phyloP scores from a whole-genome alignment of 208 protist genomes.

The Trypanosoma lewisi region DNA sequence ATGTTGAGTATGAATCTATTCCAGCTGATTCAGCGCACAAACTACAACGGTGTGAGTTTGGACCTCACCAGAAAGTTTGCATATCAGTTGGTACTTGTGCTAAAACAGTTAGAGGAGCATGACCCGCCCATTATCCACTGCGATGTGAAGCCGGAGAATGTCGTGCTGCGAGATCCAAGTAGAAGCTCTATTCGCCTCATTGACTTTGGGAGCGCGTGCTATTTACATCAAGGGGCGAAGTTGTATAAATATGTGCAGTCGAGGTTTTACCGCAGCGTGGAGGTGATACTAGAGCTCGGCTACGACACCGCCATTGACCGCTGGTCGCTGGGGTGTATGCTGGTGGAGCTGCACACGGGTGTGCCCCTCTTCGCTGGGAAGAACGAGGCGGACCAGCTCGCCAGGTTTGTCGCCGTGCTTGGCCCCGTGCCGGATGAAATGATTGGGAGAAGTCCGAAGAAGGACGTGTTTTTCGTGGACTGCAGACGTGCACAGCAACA shows the following conservation, averaged over 20 bases:
- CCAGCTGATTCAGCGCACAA: constrained; percentile 90
- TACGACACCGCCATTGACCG: constrained; percentile 97
- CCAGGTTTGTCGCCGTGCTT: constrained; percentile 84
- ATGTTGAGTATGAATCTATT: constrained; percentile 96
- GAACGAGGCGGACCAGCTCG: constrained; percentile 95
- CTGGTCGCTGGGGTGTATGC: constrained; percentile 98
- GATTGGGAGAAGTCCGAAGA: constrained; percentile 69
- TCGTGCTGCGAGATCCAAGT: constrained; percentile 87
- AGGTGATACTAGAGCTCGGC: constrained; percentile 95
- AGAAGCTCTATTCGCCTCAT: constrained; percentile 93
- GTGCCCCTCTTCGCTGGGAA: constrained; percentile 95
- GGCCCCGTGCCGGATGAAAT: constrained; percentile 76
- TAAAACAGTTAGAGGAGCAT: constrained; percentile 89
- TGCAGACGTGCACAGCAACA: not conserved
- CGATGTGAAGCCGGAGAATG: constrained; percentile 97
- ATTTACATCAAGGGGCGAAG: constrained; percentile 34
- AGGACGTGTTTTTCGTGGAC: constrained; percentile 29
- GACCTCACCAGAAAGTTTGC: constrained; percentile 93
- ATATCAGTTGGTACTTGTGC: constrained; percentile 90
- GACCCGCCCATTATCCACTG: constrained; percentile 96
- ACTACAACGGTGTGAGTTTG: constrained; percentile 88
- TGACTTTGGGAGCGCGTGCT: constrained; percentile 98
- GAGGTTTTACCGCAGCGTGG: constrained; percentile 97
- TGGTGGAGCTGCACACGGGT: constrained; percentile 98
- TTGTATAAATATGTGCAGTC: constrained; percentile 94